Evolutionary conservation across 768 basidiomycete species (phyloP).

Genomic region (Agrocybe praecox): DNA sequence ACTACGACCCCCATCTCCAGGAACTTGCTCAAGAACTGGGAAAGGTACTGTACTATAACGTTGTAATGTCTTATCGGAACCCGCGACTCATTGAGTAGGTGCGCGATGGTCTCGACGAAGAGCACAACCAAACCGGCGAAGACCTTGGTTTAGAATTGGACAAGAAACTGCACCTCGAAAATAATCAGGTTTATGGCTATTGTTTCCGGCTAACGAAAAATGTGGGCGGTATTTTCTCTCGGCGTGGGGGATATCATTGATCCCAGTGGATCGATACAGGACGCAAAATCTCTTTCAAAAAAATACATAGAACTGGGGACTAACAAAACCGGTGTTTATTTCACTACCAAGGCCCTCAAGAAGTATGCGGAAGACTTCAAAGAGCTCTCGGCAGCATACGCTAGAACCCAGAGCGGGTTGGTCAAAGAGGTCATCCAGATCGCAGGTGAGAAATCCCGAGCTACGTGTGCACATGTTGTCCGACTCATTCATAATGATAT

Average conservation of each 20-base stretch:
- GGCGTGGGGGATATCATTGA: neutral
- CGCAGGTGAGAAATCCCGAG: constrained; percentile 61
- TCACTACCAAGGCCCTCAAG: constrained; percentile 80
- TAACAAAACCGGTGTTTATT: constrained; percentile 85
- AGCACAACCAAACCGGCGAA: constrained; percentile 69
- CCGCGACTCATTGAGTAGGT: constrained; percentile 34
- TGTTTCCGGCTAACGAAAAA: constrained; percentile 92
- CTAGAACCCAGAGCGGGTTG: constrained; percentile 73
- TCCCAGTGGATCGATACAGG: constrained; percentile 50
- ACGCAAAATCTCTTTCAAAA: constrained; percentile 71
- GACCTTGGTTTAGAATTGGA: constrained; percentile 84
- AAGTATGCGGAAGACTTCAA: constrained; percentile 70
- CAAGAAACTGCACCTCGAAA: constrained; percentile 96
- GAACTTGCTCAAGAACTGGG: constrained; percentile 68
- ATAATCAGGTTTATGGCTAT: constrained; percentile 86
- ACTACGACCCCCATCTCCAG: constrained; percentile 80
- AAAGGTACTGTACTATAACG: constrained; percentile 35
- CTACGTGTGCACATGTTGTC: neutral
- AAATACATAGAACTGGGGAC: constrained; percentile 85
- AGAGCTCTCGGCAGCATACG: constrained; percentile 69
- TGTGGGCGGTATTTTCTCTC: constrained; percentile 45
- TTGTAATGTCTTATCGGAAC: neutral
- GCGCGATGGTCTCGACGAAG: constrained; percentile 80
- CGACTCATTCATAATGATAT: neutral
- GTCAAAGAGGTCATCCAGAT: constrained; percentile 94